Evolutionary conservation across 371 early-diverging fungal genomes (phyloP), one percentile per base, ranked within the genome.

Genomic region (Mucor sp.): DNA sequence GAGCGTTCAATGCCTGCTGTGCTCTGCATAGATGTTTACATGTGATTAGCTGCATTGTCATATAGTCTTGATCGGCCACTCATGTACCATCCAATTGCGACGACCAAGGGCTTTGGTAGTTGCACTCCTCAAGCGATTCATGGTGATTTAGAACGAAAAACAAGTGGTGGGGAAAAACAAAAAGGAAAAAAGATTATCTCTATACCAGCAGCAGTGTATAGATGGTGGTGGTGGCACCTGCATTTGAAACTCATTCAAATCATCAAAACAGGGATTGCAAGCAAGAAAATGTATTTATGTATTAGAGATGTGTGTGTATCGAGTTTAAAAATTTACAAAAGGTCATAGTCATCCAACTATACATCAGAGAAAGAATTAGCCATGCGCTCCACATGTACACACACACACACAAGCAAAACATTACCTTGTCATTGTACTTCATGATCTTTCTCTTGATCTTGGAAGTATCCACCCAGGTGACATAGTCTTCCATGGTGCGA

Each of bases 401-500:
- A 28, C 4, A 8, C 28, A 15, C 27, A 23, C 50, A 25, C 12
- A 8, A 63, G 4, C 3, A 33, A 33, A 21, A 33, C 1, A 19
- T 78, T 77, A 96, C 93, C 89, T 95, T 95, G 86, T 96, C 97
- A 82, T 95, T 95, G 87, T 96, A 97, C 77, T 96, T 97, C 79
- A 95, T 89, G 72, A 99, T 97, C 93, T 98, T 98, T 74, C 94
- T 86, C 88, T 96, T 98, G 77, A 99, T 97, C 89, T 96, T 97
- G 70, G 97, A 96, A 28, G 94, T 92, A 74, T 99, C 97, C 12
- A 95, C 97, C 99, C 99, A 99, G 6, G 98, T 97, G 6, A 99
- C 94, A 86, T 93, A 99, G 82, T 99, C 99, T 76, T 99, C 99
- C 94, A 98, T 94, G 50, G 90, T 92, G 35, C 95, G 82, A 68